A percentile compares a stretch with the other conserved stretches of the same genome.
Evolutionary conservation across 2,329 filamentous ascomycete genomes (phyloP).

Genomic region (Penicillium sp.): DNA sequence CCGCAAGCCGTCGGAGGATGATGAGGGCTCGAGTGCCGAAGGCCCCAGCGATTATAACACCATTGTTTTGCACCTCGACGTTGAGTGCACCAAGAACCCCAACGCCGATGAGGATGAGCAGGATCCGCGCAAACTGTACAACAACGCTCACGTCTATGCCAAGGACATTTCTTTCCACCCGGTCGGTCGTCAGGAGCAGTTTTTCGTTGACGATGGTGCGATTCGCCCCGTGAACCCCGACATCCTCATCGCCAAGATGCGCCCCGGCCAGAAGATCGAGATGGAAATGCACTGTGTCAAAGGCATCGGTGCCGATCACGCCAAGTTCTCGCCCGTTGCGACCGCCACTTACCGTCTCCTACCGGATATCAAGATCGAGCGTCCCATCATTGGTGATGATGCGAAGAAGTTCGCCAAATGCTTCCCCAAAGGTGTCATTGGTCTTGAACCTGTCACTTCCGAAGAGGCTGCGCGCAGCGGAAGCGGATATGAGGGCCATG

Average conservation of each 20-base stretch:
- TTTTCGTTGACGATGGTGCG: conserved; percentile 64
- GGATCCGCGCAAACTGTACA: conserved; percentile 80
- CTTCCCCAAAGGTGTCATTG: conserved; percentile 87
- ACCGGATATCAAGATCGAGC: conserved; percentile 78
- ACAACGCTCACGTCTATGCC: conserved; percentile 80
- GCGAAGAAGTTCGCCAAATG: conserved; percentile 86
- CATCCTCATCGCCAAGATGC: conserved; percentile 89
- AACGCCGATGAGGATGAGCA: conserved; percentile 70
- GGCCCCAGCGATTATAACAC: conserved; percentile 77
- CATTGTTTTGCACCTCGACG: conserved; percentile 70
- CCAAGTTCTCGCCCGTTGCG: conserved; percentile 95
- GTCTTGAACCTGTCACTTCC: conserved; percentile 67
- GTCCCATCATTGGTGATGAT: conserved; percentile 81
- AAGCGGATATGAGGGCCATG: conserved; percentile 68
- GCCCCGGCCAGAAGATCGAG: conserved; percentile 83
- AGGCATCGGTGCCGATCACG: conserved; percentile 88
- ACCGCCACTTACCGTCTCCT: conserved; percentile 90
- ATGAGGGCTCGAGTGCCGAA: conserved; percentile 49
- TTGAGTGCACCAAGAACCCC: conserved; percentile 76
- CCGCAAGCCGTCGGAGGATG: conserved; percentile 67
- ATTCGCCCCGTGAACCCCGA: conserved; percentile 83
- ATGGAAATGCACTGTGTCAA: conserved; percentile 92
- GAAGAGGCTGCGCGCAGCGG: conserved; percentile 61
- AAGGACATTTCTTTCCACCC: conserved; percentile 73
- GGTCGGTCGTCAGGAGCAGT: conserved; percentile 67